Base-by-base conservation (phyloP, 306 rosid genomes). In the Macrotyloma uniflorum region DNA sequence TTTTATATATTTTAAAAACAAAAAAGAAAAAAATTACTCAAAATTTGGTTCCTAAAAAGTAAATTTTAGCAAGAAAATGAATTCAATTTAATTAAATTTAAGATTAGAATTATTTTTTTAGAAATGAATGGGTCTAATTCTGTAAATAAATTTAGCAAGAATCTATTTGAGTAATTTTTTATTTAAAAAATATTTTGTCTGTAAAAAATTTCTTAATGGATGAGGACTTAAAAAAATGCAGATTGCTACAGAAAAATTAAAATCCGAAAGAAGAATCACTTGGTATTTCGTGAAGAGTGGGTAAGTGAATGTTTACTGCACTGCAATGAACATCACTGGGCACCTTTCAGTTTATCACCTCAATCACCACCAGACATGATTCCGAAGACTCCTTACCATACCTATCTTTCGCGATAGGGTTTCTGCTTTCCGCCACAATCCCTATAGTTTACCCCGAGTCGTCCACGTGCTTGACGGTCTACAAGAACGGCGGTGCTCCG, bases 401-500 rank as follows among this genome's bases (percentile, higher is more conserved):
- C 54, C 67, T 76, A 2, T 13, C 73, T 2, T 22, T 81, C 42
- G 50, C 75, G 15, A 35, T 85, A 66, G 85, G 86, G 89, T 80
- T 94, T 77, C 80, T 92, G 6, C 36, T 86, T 19, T 82, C 55
- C 42, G 69, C 70, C 19, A 63, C 71, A 18, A 74, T 75, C 35
- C 74, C 50, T 64, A 78, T 51, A 61, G 71, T 72, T 75, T 19
- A 0, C 50, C 88, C 82, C 0, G 97, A 94, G 67, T 88, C 98
- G n/a, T 90, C 97, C 24, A 90, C 92, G 1, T 94, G 98, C 78
- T 77, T 94, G 87, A 85, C 90, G 53, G 91, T 92, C 14, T 92
- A 92, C 89, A 86, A 82, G 53, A 75, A 85, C 53, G 98, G 98
- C 26, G 95, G 98, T 35, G 97, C 98, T 86, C 93, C 95, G 75